phyloP scores from a whole-genome alignment of 352 stramenopile species.

The Phytophthora chlamydospora region DNA sequence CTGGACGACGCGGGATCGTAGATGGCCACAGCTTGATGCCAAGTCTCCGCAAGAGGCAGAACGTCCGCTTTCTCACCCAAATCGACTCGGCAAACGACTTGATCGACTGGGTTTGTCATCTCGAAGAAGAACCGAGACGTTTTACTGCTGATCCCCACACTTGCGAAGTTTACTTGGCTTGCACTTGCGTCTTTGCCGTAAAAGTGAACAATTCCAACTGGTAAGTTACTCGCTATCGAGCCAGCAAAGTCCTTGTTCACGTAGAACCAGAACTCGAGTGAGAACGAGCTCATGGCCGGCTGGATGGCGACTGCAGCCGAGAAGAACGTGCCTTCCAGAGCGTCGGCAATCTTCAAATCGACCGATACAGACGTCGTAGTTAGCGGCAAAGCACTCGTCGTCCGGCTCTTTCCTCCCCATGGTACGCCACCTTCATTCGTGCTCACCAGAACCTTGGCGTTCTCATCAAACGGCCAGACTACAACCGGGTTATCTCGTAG shows the following conservation, averaged over 20 bases:
- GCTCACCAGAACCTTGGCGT: slow-evolving; percentile 32
- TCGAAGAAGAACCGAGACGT: slow-evolving; percentile 33
- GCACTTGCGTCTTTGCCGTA: slow-evolving; percentile 16
- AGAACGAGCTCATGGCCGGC: slow-evolving; percentile 58
- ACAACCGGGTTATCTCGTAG: slow-evolving; percentile 68
- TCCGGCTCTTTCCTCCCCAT: slow-evolving; percentile 8
- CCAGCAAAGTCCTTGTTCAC: slow-evolving; percentile 22
- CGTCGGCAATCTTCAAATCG: slow-evolving; percentile 49
- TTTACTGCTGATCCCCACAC: slow-evolving; percentile 16
- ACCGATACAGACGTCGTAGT: slow-evolving; percentile 9
- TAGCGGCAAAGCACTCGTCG: slow-evolving; percentile 19
- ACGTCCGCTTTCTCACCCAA: slow-evolving; percentile 6
- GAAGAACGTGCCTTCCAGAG: slow-evolving; percentile 59
- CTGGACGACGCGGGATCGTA: slow-evolving; percentile 58
- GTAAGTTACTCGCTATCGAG: neutral
- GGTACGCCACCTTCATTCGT: slow-evolving; percentile 5
- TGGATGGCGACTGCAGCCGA: slow-evolving; percentile 53
- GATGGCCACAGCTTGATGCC: slow-evolving; percentile 60
- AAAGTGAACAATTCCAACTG: slow-evolving; percentile 5
- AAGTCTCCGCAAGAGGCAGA: slow-evolving; percentile 28
- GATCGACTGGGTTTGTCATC: slow-evolving; percentile 29
- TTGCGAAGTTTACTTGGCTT: slow-evolving; percentile 20
- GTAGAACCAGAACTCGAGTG: slow-evolving; percentile 66
- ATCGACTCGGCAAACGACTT: slow-evolving; percentile 21
- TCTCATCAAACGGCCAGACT: slow-evolving; percentile 64